Percentiles rank a stretch among this genome's conserved stretches.
phyloP scores from a whole-genome alignment of 2,329 filamentous ascomycete genomes.

The Trichothecium sympodiale region DNA sequence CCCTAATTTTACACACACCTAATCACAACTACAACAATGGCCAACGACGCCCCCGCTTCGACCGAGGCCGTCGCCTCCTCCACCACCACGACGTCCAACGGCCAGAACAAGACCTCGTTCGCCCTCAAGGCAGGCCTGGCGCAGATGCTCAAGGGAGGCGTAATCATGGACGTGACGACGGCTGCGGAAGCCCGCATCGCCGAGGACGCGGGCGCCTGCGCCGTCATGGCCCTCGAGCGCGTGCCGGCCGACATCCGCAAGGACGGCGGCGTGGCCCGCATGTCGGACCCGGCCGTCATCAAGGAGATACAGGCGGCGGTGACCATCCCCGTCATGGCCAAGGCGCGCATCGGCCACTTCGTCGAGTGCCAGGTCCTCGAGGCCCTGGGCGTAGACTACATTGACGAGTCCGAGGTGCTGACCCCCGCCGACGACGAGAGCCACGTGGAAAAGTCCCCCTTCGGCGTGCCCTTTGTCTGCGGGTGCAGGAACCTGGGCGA shows the following conservation, averaged over 20 bases:
- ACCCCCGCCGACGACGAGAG: conserved; percentile 84
- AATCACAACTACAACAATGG: conserved; percentile 14
- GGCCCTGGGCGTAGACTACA: conserved; percentile 90
- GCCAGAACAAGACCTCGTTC: conserved; percentile 47
- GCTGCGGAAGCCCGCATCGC: conserved; percentile 91
- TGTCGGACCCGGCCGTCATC: conserved; percentile 93
- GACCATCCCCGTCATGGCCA: conserved; percentile 98
- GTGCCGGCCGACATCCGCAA: conserved; percentile 92
- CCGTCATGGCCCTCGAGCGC: conserved; percentile 97
- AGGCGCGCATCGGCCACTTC: conserved; percentile 94
- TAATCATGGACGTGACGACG: conserved; percentile 98
- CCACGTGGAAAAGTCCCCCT: conserved; percentile 84
- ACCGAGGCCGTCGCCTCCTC: conserved; percentile 11
- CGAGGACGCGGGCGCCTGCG: conserved; percentile 88
- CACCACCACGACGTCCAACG: conserved; percentile 15
- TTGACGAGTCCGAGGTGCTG: conserved; percentile 95
- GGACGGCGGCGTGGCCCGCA: conserved; percentile 87
- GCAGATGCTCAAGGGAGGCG: conserved; percentile 97
- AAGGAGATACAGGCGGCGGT: conserved; percentile 89
- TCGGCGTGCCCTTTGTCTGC: conserved; percentile 85
- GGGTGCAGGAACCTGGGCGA: conserved; percentile 92
- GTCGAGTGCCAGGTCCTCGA: conserved; percentile 98
- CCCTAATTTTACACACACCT: no score
- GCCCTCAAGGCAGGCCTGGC: conserved; percentile 90
- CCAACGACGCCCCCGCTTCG: conserved; percentile 17